A percentile compares a stretch with the other conserved stretches of the same genome.
These are phyloP conservation scores for Candida sp. DNA, from an alignment of 1,139 yeast species.

Conservation along the genomic window DNA sequence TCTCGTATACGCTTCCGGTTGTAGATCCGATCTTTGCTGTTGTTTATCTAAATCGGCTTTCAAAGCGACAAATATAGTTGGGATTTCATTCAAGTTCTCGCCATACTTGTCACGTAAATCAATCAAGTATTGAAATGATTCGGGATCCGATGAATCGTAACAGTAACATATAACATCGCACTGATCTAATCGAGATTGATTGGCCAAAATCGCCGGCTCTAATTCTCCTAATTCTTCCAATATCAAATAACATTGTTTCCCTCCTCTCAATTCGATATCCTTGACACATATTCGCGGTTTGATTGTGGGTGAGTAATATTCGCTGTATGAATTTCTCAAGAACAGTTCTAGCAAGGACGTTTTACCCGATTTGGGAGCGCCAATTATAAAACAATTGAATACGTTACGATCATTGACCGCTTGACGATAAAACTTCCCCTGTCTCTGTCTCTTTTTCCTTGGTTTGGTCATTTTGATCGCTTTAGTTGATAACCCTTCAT, in stretches of 20 bases:
- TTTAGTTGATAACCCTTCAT: conserved; percentile 44
- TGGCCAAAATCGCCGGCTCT: conserved; percentile 78
- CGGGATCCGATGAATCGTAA: conserved; percentile 95
- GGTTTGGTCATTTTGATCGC: conserved; percentile 85
- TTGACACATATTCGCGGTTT: conserved; percentile 81
- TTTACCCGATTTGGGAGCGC: conserved; percentile 85
- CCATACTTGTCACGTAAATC: conserved; percentile 61
- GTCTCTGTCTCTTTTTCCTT: conserved; percentile 60
- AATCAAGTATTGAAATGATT: conserved; percentile 80
- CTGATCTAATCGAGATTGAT: conserved; percentile 65
- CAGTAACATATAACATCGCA: conserved; percentile 90
- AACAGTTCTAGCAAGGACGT: conserved; percentile 81
- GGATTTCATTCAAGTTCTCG: conserved; percentile 60
- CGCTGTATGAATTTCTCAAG: conserved; percentile 69
- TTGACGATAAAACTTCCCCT: conserved; percentile 65
- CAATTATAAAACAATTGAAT: conserved; percentile 83
- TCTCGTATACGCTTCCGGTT: conserved; percentile 85
- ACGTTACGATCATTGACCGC: conserved; percentile 81
- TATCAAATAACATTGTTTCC: conserved; percentile 90
- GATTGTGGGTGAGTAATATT: conserved; percentile 76
- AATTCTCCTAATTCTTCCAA: conserved; percentile 87
- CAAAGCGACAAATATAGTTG: conserved; percentile 84
- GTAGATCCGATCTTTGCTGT: conserved; percentile 81
- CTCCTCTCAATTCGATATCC: conserved; percentile 92
- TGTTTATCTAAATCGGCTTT: conserved; percentile 96